A percentile compares a stretch with the other conserved stretches of the same genome.
phyloP scores from a whole-genome alignment of 2,329 filamentous ascomycete species.

The Ramularia collo-cygni region DNA sequence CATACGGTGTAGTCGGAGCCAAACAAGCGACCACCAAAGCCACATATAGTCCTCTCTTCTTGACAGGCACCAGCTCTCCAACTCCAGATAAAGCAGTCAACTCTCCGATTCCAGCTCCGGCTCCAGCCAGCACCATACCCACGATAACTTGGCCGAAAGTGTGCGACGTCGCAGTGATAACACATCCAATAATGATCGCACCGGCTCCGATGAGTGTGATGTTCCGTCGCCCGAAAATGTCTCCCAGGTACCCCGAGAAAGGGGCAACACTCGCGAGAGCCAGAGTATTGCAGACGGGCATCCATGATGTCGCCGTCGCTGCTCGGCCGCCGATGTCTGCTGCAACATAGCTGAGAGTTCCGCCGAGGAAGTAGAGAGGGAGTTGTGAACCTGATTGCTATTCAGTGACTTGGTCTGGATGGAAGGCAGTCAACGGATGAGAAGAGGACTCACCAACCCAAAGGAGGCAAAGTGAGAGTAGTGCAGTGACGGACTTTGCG shows the following conservation, averaged over 20 bases:
- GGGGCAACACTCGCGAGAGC: constrained; percentile 12
- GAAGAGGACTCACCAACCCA: not conserved
- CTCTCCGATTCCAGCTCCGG: constrained; percentile 12
- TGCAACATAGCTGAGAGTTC: constrained; percentile 8
- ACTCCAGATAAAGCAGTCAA: constrained; percentile 13
- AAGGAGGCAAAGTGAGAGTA: not conserved
- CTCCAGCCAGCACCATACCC: constrained; percentile 9
- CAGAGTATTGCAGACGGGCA: constrained; percentile 11
- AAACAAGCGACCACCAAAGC: constrained; percentile 10
- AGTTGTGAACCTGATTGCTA: constrained; percentile 8
- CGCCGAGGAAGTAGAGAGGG: constrained; percentile 11
- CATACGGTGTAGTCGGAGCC: constrained; percentile 12
- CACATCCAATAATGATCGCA: constrained; percentile 6
- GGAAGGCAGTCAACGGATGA: not conserved
- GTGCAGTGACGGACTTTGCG: not conserved
- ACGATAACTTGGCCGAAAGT: constrained; percentile 9
- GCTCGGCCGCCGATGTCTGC: constrained; percentile 8
- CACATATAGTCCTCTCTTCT: constrained; percentile 10
- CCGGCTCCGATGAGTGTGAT: constrained; percentile 8
- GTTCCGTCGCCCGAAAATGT: constrained; percentile 11
- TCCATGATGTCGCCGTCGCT: constrained; percentile 7
- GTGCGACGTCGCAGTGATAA: constrained; percentile 11
- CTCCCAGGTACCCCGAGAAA: constrained; percentile 13
- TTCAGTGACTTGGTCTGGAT: not conserved
- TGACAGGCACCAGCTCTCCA: constrained; percentile 10